Base-by-base conservation (phyloP, 1,284 basidiomycete species). In the Trichosporon inkin region DNA sequence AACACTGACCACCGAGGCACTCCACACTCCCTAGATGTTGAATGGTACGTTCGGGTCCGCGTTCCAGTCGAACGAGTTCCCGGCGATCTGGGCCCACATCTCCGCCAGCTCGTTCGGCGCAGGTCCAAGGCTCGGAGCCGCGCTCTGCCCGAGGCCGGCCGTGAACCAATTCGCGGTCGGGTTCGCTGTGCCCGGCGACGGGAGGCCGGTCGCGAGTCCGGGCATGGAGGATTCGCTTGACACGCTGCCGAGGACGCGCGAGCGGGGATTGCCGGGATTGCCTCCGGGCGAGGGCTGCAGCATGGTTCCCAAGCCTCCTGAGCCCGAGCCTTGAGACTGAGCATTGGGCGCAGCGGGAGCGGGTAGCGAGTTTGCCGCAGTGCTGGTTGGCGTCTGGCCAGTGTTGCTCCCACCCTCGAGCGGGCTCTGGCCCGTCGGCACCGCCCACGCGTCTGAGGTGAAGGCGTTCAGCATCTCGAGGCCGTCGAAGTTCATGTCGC, bases 31-130 rank as follows among this genome's bases (percentile, higher is more conserved):
- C 49, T 59, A 73, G 24, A 76, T 72, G 40, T 71, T 72, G 65
- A 77, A 77, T 13, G 75, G 75, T n/a, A 77, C 73, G 61, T 54
- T 73, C 22, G 75, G 75, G 60, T 77, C 75, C 22, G 75, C 71
- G 53, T 69, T 68, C 75, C 75, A 77, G 64, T 77, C 73, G 55
- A 74, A 75, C 19, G 67, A 66, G 32, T 64, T 65, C 19, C 71
- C 72, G 1, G 71, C 68, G 28, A 77, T 69, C 64, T 77, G 75
- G 39, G 62, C 69, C 75, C 75, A 77, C 52, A 76, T 71, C 40
- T 74, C 71, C 1, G 64, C 63, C 11, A 67, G 58, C 54, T 64
- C 64, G 44, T 60, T 53, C 53, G 62, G 10, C 39, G 54, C 37
- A 20, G 38, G 24, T n/a, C 14, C 28, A 19, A 57, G 51, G n/a